Evolutionary conservation across 768 basidiomycete genomes (phyloP).

Genomic region (Suillus spraguei): DNA sequence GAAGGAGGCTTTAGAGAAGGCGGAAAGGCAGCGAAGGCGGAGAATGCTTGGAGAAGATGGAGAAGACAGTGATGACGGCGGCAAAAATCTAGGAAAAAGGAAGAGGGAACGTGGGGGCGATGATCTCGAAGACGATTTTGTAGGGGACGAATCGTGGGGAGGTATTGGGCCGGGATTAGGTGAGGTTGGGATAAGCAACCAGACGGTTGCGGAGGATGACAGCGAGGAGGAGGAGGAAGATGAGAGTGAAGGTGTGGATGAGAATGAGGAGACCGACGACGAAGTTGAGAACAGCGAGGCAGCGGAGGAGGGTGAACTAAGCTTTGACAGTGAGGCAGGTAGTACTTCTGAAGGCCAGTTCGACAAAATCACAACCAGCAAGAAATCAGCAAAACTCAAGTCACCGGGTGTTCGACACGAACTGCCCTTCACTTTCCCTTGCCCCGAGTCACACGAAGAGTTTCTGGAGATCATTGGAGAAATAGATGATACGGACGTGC

Average conservation of each 20-base stretch:
- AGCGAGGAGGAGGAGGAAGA: constrained; percentile 33
- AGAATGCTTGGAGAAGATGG: constrained; percentile 86
- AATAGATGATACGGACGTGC: constrained; percentile 71
- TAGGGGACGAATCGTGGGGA: constrained; percentile 39
- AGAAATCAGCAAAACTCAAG: constrained; percentile 37
- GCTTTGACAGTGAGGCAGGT: constrained; percentile 22
- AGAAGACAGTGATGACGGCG: constrained; percentile 62
- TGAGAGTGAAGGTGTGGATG: constrained; percentile 34
- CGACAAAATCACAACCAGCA: constrained; percentile 40
- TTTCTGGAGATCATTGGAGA: constrained; percentile 82
- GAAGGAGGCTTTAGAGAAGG: constrained; percentile 83
- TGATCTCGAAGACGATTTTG: constrained; percentile 90
- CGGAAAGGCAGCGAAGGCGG: constrained; percentile 73
- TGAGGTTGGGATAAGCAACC: constrained; percentile 44
- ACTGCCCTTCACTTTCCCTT: constrained; percentile 91
- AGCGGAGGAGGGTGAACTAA: constrained; percentile 37
- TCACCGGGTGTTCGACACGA: constrained; percentile 46
- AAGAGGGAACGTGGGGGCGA: constrained; percentile 75
- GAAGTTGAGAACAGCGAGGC: constrained; percentile 42
- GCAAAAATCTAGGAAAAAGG: constrained; percentile 38
- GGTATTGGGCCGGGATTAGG: constrained; percentile 36
- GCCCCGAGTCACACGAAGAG: constrained; percentile 84
- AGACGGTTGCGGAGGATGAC: constrained; percentile 28
- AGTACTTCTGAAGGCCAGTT: constrained; percentile 43
- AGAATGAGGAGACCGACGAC: constrained; percentile 31